A percentile compares a stretch with the other conserved stretches of the same genome.
These are phyloP conservation scores for Fomitiporia mediterranea DNA, from an alignment of 1,284 basidiomycete species.

Conservation along the genomic window DNA sequence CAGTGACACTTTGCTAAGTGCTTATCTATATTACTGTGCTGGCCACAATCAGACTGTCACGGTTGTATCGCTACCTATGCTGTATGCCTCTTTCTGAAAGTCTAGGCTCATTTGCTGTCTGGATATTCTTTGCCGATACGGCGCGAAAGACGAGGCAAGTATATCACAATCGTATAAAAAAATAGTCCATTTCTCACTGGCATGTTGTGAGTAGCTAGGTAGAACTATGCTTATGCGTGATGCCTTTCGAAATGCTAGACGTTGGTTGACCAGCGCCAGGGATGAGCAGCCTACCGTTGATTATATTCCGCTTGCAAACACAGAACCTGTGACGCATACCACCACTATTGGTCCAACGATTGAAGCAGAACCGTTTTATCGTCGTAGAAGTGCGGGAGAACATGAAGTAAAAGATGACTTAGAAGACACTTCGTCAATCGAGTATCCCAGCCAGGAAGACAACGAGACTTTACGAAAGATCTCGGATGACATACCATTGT, in stretches of 20 bases:
- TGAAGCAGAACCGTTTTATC: neutral
- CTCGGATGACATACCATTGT: slow-evolving; percentile 37
- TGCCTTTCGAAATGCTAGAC: neutral
- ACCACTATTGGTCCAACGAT: neutral
- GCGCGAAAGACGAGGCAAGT: no score
- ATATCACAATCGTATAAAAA: no score
- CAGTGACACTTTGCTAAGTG: no score
- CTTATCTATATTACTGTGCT: no score
- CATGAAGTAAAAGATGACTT: neutral
- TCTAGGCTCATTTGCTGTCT: no score
- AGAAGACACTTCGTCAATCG: slow-evolving; percentile 33
- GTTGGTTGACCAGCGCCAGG: neutral
- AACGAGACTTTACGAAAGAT: slow-evolving; percentile 42
- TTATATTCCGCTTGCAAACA: slow-evolving; percentile 13
- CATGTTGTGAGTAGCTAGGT: no score
- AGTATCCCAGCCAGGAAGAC: slow-evolving; percentile 49
- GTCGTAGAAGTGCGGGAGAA: neutral
- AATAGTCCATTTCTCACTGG: no score
- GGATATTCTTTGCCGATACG: no score
- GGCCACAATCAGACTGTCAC: no score
- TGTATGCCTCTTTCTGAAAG: no score
- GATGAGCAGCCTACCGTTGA: neutral
- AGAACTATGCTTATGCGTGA: neutral
- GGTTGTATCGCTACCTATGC: no score
- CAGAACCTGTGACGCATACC: neutral